Percentiles rank a stretch among this genome's conserved stretches.
These are phyloP conservation scores for Rhodamnia argentea DNA, from an alignment of 345 rosid genomes.

Conservation along the genomic window DNA sequence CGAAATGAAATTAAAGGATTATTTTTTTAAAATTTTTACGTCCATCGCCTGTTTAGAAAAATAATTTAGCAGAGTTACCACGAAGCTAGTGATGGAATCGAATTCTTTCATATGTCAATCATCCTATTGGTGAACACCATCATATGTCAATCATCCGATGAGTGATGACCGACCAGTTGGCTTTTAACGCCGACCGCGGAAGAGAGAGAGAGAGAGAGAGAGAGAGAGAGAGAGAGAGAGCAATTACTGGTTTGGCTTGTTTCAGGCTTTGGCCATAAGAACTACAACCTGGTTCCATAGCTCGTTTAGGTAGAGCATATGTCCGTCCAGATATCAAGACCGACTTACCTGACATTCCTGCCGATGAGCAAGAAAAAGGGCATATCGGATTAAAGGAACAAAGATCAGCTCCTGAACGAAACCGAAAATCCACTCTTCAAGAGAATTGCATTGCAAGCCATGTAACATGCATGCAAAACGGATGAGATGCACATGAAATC, in stretches of 20 bases:
- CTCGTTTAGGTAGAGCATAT: neutral
- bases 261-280: neutral
- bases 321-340: neutral
- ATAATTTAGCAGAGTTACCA: neutral
- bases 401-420: neutral
- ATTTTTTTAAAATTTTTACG: neutral
- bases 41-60: neutral
- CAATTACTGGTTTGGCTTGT: neutral
- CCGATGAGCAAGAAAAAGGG: neutral
- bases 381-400: neutral
- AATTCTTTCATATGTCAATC: neutral
- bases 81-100: neutral
- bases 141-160: no score
- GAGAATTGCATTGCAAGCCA: neutral
- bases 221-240: no score
- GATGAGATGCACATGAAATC: neutral
- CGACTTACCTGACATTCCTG: neutral
- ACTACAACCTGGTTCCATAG: neutral
- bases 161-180: neutral
- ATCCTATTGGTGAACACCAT: no score
- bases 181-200: no score
- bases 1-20: neutral
- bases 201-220: no score
- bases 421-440: neutral
- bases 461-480: neutral